These are phyloP conservation scores for Puya raimondii DNA, from an alignment of 176 grass and related monocot genomes.

Conservation along the genomic window DNA sequence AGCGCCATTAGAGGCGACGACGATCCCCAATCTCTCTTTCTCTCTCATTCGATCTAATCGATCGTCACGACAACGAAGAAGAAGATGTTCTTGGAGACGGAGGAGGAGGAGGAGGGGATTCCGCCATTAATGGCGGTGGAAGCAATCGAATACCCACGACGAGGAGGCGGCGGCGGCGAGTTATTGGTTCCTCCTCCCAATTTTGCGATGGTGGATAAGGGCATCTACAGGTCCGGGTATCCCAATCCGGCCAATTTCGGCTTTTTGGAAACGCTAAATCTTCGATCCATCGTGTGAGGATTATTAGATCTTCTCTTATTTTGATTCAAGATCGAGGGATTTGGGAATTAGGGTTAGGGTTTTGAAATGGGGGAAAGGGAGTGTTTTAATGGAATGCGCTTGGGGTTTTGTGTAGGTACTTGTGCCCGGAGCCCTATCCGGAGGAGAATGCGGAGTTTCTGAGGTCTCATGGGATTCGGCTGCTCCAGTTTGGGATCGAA, in stretches of 20 bases:
- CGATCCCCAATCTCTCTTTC: too few species aligned
- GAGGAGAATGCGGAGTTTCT: conserved; percentile 41
- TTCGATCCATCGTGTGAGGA: conserved; percentile 39
- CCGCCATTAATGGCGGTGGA: neutral
- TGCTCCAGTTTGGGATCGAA: conserved; percentile 64
- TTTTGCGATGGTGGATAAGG: conserved; percentile 28
- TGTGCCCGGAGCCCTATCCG: conserved; percentile 49
- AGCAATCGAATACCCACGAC: conserved; percentile 9
- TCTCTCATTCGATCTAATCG: too few species aligned
- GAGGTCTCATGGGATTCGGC: conserved; percentile 30
- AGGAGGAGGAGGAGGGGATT: neutral
- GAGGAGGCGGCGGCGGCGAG: neutral
- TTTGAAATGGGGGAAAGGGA: neutral
- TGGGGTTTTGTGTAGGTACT: conserved; percentile 22
- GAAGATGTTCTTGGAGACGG: neutral
- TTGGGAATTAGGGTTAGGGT: neutral
- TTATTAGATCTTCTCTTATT: neutral
- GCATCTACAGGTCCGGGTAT: conserved; percentile 33
- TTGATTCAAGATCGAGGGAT: neutral
- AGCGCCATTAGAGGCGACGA: too few species aligned
- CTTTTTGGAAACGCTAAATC: conserved; percentile 19
- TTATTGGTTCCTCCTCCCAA: conserved; percentile 19
- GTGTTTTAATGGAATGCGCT: neutral
- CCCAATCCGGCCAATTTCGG: conserved; percentile 15
- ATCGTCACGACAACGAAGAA: too few species aligned